Conservation (phyloP, 306 rosid species). For the Castanopsis chinensis region DNA sequence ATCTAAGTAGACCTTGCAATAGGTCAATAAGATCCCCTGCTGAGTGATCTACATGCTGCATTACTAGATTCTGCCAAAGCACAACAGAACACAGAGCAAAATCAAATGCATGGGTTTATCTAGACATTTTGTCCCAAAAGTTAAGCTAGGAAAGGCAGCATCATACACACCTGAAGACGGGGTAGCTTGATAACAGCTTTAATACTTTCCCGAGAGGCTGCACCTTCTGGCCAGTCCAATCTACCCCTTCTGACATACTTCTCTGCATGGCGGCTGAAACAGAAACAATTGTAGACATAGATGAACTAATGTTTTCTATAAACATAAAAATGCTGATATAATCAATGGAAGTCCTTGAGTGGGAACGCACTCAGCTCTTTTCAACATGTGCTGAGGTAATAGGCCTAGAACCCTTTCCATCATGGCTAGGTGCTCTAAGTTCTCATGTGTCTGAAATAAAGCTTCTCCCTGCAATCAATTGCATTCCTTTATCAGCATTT, state of each 20-base stretch:
- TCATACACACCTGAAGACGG: constrained; percentile 73
- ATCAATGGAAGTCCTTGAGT: not conserved
- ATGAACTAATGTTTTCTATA: too few species aligned
- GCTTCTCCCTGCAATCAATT: constrained; percentile 73
- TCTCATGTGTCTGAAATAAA: constrained; percentile 92
- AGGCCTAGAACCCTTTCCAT: constrained; percentile 92
- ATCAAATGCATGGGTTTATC: not conserved
- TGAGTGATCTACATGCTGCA: constrained; percentile 97
- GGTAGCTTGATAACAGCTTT: constrained; percentile 81
- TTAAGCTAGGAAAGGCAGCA: too few species aligned
- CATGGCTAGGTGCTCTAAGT: constrained; percentile 95
- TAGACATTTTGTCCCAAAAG: not conserved
- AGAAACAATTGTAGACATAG: not conserved
- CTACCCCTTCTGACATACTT: constrained; percentile 85
- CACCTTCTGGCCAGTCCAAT: constrained; percentile 93
- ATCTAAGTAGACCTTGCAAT: constrained; percentile 79
- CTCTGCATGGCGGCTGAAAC: constrained; percentile 74
- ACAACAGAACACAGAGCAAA: not conserved
- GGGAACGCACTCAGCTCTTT: constrained; percentile 68
- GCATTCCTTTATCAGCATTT: not conserved
- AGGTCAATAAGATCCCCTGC: constrained; percentile 89
- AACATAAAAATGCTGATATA: not conserved
- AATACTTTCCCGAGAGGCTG: constrained; percentile 82
- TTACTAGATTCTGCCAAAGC: constrained; percentile 64
- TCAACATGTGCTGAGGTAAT: constrained; percentile 62